Evolutionary conservation across 1,284 basidiomycete species (phyloP).

Genomic region (Ustilago hordei): DNA sequence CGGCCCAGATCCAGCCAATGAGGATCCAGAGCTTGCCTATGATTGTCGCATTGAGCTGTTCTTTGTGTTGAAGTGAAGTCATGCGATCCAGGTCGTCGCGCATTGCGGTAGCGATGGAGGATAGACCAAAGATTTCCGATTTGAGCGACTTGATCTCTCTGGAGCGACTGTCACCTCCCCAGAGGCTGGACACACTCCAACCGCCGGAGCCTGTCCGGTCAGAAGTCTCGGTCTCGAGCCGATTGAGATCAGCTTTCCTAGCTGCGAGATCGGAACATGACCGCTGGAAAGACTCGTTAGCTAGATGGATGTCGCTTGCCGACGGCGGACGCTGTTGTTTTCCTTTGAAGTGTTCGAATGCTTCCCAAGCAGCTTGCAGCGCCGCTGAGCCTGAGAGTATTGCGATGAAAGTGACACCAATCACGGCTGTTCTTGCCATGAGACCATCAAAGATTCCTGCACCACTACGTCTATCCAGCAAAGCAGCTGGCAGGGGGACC

Average conservation of each 20-base stretch:
- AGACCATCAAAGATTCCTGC: slow-evolving; percentile 47
- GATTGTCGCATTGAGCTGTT: slow-evolving; percentile 65
- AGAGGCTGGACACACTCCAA: slow-evolving; percentile 29
- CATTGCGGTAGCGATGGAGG: slow-evolving; percentile 70
- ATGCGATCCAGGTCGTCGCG: slow-evolving; percentile 68
- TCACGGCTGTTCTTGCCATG: slow-evolving; percentile 69
- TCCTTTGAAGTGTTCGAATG: slow-evolving; percentile 65
- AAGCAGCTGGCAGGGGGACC: slow-evolving; percentile 60
- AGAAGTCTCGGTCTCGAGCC: slow-evolving; percentile 34
- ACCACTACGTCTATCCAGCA: slow-evolving; percentile 21
- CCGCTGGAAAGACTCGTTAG: slow-evolving; percentile 48
- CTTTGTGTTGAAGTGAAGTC: slow-evolving; percentile 63
- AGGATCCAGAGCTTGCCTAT: slow-evolving; percentile 66
- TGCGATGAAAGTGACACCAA: slow-evolving; percentile 71
- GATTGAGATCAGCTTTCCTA: slow-evolving; percentile 50
- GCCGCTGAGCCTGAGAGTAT: slow-evolving; percentile 70
- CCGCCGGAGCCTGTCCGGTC: slow-evolving; percentile 8
- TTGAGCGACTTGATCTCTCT: slow-evolving; percentile 66
- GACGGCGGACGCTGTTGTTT: slow-evolving; percentile 38
- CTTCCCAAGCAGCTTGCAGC: slow-evolving; percentile 70
- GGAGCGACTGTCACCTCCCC: slow-evolving; percentile 38
- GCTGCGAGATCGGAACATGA: slow-evolving; percentile 50
- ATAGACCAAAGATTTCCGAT: slow-evolving; percentile 69
- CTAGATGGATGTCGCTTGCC: slow-evolving; percentile 34
- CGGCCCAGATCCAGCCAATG: slow-evolving; percentile 68